Base-by-base conservation (phyloP, 345 rosid species). In the Dovyalis caffra region DNA sequence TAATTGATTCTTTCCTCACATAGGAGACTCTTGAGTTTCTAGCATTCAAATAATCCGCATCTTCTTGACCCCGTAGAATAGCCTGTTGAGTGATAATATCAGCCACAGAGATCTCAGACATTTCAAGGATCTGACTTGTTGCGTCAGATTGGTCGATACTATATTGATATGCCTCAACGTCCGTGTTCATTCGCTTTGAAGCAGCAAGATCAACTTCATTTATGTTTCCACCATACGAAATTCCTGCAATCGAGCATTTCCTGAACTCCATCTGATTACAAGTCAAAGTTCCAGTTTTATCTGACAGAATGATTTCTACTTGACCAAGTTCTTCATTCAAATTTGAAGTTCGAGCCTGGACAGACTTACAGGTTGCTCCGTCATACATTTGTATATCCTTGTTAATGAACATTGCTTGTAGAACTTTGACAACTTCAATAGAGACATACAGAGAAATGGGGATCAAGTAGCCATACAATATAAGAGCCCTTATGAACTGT, bases 281-380 rank as follows among this genome's bases (percentile, higher is more conserved):
- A 14, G 97, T 92, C 87, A 92, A 82, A 25, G 97, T 92, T 63
- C 95, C 97, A 1, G 95, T 92, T 84, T 92, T 92, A 74, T 90
- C 97, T 2, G 97, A 88, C 20, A 90, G 80, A 75, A 90, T 85
- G 0, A 87, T 92, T 37, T 90, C 89, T 26, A 92, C 95, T 80
- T 88, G 97, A 60, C 97, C 97, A 18, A 92, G 87, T 79, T 92
- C 97, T 78, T 90, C 93, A 66, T 90, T 92, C 62, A 90, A 78
- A 69, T 92, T 92, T 6, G 95, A 92, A 35, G 97, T 90, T 38
- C 92, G 82, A 10, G 97, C 95, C 70, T 75, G 78, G 60, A 87
- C 92, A 0, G 95, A 84, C 75, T 77, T 83, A 51, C 89, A 76
- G n/a, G 84, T 83, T 43, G 69, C 87, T 38, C 87, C 86, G 49